phyloP scores from a whole-genome alignment of 1,284 basidiomycete species.

The Omphalotus olearius region DNA sequence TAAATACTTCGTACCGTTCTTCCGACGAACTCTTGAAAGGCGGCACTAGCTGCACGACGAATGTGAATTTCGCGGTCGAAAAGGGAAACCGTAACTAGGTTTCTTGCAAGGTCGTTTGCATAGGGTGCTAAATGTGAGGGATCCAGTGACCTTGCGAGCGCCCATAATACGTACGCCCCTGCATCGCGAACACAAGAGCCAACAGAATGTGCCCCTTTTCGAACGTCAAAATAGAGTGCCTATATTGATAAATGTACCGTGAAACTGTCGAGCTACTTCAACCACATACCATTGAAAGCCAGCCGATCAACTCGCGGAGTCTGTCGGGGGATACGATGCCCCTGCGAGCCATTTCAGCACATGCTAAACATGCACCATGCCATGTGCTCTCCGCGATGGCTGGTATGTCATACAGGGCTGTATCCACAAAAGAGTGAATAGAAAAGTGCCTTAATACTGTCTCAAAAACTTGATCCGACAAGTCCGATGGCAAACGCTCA shows the following conservation, averaged over 20 bases:
- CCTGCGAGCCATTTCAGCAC: constrained; percentile 88
- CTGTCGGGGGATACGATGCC: constrained; percentile 61
- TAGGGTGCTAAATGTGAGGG: constrained; percentile 57
- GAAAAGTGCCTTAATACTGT: constrained; percentile 71
- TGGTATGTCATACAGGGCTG: constrained; percentile 67
- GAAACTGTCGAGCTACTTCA: constrained; percentile 13
- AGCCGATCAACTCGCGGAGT: constrained; percentile 64
- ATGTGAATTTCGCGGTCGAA: constrained; percentile 95
- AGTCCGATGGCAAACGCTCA: constrained; percentile 72
- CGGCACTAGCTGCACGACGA: constrained; percentile 94
- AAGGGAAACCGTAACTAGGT: constrained; percentile 74
- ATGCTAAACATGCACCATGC: constrained; percentile 93
- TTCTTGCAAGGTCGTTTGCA: constrained; percentile 63
- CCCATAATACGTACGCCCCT: constrained; percentile 94
- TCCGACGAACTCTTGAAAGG: constrained; percentile 97
- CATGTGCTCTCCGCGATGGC: constrained; percentile 82
- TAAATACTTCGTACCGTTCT: constrained; percentile 62
- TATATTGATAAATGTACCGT: constrained; percentile 25
- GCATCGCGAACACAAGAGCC: constrained; percentile 95
- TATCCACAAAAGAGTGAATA: constrained; percentile 58
- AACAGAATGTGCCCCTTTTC: constrained; percentile 88
- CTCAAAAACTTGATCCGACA: constrained; percentile 77
- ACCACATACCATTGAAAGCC: constrained; percentile 69
- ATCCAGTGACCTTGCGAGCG: constrained; percentile 78
- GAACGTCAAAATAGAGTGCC: constrained; percentile 91